A percentile compares a stretch with the other conserved stretches of the same genome.
Evolutionary conservation across 305 asterid genomes (phyloP).

Genomic region (Fraxinus dipetala): DNA sequence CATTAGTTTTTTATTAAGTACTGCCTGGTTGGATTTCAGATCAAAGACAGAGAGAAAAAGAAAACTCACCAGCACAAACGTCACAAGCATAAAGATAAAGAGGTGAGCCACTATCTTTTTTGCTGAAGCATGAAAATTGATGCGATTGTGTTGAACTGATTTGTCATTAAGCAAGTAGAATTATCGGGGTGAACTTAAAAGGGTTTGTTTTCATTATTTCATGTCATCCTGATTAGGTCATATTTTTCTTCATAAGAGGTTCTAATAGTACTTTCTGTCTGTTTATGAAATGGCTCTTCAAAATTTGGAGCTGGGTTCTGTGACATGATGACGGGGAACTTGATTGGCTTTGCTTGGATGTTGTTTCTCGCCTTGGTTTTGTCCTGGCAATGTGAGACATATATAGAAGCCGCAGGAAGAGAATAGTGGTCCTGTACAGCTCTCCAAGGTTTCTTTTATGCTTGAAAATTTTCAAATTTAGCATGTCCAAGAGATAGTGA

Average conservation of each 20-base stretch:
- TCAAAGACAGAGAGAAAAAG: conserved; percentile 66
- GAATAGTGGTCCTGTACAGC: conserved; percentile 87
- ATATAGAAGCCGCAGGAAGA: conserved; percentile 81
- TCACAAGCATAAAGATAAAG: conserved; percentile 62
- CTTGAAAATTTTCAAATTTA: conserved; percentile 4
- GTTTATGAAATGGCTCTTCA: conserved; percentile 75
- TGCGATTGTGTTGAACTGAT: background rate
- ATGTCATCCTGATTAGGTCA: background rate
- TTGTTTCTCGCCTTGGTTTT: conserved; percentile 54
- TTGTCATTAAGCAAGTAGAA: background rate
- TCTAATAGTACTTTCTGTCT: conserved; percentile 73
- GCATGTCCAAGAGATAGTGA: background rate
- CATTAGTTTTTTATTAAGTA: conserved; percentile 3
- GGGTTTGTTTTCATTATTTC: background rate
- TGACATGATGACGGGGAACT: conserved; percentile 60
- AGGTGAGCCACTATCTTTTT: conserved; percentile 54
- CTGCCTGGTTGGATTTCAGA: conserved; percentile 44
- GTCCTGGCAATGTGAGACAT: conserved; percentile 73
- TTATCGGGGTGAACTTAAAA: background rate
- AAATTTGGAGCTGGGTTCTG: conserved; percentile 95
- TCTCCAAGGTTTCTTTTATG: conserved; percentile 60
- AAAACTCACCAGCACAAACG: conserved; percentile 58
- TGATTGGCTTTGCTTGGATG: conserved; percentile 54
- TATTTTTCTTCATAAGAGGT: conserved; percentile 25
- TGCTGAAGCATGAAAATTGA: background rate